phyloP scores from a whole-genome alignment of 169 alveolate species.

The Eimeria necatrix region DNA sequence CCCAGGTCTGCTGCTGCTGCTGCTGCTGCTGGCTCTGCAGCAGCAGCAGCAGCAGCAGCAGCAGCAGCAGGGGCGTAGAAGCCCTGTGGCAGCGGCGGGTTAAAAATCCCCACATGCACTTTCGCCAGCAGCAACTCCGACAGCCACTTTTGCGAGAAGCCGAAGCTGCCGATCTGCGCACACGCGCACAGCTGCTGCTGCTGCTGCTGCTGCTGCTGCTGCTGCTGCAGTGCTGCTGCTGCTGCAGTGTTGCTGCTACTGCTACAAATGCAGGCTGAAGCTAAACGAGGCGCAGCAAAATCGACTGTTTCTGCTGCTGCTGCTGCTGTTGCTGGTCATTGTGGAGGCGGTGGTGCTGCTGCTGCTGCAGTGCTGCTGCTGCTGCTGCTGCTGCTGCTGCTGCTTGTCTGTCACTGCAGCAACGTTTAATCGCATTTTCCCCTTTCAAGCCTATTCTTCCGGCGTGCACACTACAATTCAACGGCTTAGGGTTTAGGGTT shows the following conservation, averaged over 20 bases:
- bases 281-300: background rate
- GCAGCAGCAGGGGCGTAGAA: background rate
- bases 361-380: slow-evolving; percentile 30
- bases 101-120: background rate
- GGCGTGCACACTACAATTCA: background rate
- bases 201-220: slow-evolving; percentile 13
- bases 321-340: background rate
- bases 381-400: slow-evolving; percentile 43
- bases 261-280: background rate
- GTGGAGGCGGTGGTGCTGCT: background rate
- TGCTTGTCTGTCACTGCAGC: slow-evolving; percentile 36
- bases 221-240: background rate
- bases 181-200: background rate
- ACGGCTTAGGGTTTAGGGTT: background rate
- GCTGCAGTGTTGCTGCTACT: background rate
- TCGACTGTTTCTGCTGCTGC: background rate
- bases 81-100: background rate
- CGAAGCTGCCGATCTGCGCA: background rate
- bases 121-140: background rate
- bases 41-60: background rate
- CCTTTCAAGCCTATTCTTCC: background rate
- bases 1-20: background rate
- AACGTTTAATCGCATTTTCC: background rate
- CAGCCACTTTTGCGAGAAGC: background rate
- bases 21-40: background rate